phyloP scores from a whole-genome alignment of 2,329 filamentous ascomycete species.

The Bretziella fagacearum region DNA sequence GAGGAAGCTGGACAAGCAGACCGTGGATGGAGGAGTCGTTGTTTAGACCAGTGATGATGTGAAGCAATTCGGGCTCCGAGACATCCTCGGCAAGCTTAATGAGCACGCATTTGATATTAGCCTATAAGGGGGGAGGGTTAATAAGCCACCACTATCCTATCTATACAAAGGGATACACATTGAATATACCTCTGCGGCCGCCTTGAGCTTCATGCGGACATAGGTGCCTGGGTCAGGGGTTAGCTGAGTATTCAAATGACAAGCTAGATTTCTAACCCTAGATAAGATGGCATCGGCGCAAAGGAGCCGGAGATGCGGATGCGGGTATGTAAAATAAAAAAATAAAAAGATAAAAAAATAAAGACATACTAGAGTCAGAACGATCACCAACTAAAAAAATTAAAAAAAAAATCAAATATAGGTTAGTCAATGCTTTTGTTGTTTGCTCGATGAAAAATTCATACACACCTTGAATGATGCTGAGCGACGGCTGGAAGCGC shows the following conservation, averaged over 20 bases:
- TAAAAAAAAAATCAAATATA: too few species aligned
- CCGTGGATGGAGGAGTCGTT: slow-evolving; percentile 75
- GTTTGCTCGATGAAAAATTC: slow-evolving; percentile 6
- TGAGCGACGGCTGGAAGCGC: slow-evolving; percentile 73
- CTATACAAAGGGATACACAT: background rate
- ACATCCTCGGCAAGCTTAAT: slow-evolving; percentile 69
- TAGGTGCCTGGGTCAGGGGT: slow-evolving; percentile 55
- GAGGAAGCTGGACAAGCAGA: slow-evolving; percentile 81
- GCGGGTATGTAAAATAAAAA: background rate
- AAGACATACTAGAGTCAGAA: slow-evolving; percentile 65
- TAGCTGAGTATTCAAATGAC: slow-evolving; percentile 15
- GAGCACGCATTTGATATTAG: slow-evolving; percentile 76
- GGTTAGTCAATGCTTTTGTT: slow-evolving; percentile 12
- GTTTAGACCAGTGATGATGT: slow-evolving; percentile 68
- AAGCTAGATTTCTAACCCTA: too few species aligned
- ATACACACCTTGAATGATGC: slow-evolving; percentile 66
- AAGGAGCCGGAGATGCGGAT: background rate
- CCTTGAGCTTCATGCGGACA: slow-evolving; percentile 99
- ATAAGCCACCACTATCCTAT: too few species aligned
- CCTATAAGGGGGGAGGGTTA: slow-evolving; percentile 43
- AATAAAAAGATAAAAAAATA: too few species aligned
- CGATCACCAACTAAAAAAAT: slow-evolving; percentile 76
- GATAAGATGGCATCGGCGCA: background rate
- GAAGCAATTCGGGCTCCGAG: slow-evolving; percentile 69
- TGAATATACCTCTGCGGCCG: slow-evolving; percentile 66